Base-by-base conservation (phyloP, 2,329 filamentous ascomycete genomes). In the Whalleya microplaca region DNA sequence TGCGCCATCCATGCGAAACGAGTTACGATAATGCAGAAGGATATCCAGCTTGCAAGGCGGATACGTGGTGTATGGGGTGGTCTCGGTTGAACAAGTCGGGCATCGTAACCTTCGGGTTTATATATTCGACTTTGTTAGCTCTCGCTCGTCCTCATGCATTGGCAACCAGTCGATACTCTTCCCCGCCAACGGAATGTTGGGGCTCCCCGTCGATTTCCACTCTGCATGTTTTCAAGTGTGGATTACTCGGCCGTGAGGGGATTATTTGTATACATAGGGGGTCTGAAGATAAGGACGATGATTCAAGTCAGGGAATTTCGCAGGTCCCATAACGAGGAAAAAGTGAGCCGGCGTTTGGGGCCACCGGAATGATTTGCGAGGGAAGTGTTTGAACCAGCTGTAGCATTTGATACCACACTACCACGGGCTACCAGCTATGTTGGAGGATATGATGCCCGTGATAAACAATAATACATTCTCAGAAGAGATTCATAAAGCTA, bases 11-110 rank as follows among this genome's bases (percentile, higher is more conserved):
- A 98, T 76, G 95, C 94, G 60, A 97, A 96, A 80, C 84, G 94
- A 72, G 92, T 98, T 51, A 98, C 94, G 41, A 96, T 97, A 68
- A 94, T 96, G 91, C 92, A 95, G 76, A 96, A 96, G 78, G 95
- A 98, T 75, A 96, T 99, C 68, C 94, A 97, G 77, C 84, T 98
- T 58, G 94, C 94, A 19, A 80, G 90, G 68, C 79, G 90, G 64
- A 92, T 94, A 76, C 81, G 90, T 49, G 90, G 90, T 12, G 83
- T 87, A 45, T 93, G 89, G 89, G 90, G 87, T 45, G 89, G 89
- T 4, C 66, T 80, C 77, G 76, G 88, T 75, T 76, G 84, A 76
- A 7, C 21, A 62, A 64, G 50, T 32, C 21, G 18, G 20, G 21
- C 14, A 45, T 42, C 14, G 27, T 43, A 37, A 12, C 32, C 32